Conservation (phyloP, 2,329 filamentous ascomycete species). For the Colletotrichum somersetense region DNA sequence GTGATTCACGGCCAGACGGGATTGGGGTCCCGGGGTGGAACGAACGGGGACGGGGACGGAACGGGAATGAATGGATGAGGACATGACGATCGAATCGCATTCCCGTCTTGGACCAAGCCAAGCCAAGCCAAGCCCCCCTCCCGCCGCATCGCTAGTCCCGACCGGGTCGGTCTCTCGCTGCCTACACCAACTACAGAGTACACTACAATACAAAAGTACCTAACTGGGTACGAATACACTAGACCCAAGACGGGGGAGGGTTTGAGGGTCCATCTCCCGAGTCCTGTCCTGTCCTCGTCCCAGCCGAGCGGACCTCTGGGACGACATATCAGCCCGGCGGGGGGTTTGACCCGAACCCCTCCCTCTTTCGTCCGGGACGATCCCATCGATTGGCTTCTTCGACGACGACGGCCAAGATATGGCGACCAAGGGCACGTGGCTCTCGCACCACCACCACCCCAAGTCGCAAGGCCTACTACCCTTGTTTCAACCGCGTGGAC, state of each 20-base stretch:
- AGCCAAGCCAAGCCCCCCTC: not conserved
- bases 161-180: not conserved
- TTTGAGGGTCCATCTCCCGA: slow-evolving; percentile 1
- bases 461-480: slow-evolving; percentile 27
- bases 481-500: slow-evolving; percentile 37
- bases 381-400: slow-evolving; percentile 23
- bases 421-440: not conserved
- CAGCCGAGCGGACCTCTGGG: slow-evolving; percentile 9
- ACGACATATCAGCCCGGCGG: slow-evolving; percentile 29
- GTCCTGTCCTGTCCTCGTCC: not conserved
- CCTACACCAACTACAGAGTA: too few relatives aligned
- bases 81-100: slow-evolving; percentile 24
- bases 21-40: not conserved
- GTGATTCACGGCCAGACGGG: not conserved
- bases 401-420: not conserved
- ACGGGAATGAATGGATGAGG: slow-evolving; percentile 15
- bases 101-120: slow-evolving; percentile 24
- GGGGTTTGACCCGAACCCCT: not conserved
- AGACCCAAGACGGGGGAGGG: not conserved
- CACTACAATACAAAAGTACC: too few relatives aligned
- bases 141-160: too few relatives aligned
- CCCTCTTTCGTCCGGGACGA: slow-evolving; percentile 13
- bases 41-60: not conserved
- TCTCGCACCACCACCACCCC: too few relatives aligned
- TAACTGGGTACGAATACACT: too few relatives aligned